These are phyloP conservation scores for Ogataea naganishii DNA, from an alignment of 805 yeast species.

Conservation along the genomic window DNA sequence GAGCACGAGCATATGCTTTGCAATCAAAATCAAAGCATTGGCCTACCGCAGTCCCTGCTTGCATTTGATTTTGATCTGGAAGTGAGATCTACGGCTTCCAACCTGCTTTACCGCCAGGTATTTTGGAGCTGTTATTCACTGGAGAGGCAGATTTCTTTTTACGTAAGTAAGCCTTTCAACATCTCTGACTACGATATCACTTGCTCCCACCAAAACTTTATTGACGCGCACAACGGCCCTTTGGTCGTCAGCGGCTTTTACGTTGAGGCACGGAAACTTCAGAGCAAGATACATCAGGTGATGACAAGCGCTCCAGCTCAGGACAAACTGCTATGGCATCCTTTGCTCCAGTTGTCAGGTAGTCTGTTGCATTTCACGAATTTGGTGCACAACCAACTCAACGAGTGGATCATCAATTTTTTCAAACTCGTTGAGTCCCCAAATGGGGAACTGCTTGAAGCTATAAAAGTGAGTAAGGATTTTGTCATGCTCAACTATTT, in stretches of 20 bases:
- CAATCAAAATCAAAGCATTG: background rate
- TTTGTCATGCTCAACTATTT: constrained; percentile 12
- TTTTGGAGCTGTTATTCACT: constrained; percentile 39
- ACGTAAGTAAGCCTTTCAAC: constrained; percentile 34
- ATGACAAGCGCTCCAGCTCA: constrained; percentile 2
- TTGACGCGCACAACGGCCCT: constrained; percentile 1
- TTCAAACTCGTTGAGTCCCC: constrained; percentile 1
- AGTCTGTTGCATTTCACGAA: constrained; percentile 2
- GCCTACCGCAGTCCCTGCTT: too few relatives aligned
- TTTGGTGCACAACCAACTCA: constrained; percentile 4
- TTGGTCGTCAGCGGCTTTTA: constrained; percentile 7
- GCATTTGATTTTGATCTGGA: constrained; percentile 4
- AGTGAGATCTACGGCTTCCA: too few relatives aligned
- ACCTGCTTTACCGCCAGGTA: constrained; percentile 18
- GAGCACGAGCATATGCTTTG: constrained; percentile 1
- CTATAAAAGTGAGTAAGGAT: too few relatives aligned
- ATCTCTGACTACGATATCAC: constrained; percentile 26
- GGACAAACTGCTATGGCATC: constrained; percentile 1
- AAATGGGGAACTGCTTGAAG: too few relatives aligned
- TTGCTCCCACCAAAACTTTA: constrained; percentile 3
- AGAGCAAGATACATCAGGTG: constrained; percentile 12
- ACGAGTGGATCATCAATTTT: constrained; percentile 4
- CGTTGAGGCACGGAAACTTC: constrained; percentile 10
- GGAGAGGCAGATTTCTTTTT: constrained; percentile 38
- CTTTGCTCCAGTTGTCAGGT: constrained; percentile 1